These are phyloP conservation scores for Prunus persica DNA, from an alignment of 306 rosid genomes.

Conservation along the genomic window DNA sequence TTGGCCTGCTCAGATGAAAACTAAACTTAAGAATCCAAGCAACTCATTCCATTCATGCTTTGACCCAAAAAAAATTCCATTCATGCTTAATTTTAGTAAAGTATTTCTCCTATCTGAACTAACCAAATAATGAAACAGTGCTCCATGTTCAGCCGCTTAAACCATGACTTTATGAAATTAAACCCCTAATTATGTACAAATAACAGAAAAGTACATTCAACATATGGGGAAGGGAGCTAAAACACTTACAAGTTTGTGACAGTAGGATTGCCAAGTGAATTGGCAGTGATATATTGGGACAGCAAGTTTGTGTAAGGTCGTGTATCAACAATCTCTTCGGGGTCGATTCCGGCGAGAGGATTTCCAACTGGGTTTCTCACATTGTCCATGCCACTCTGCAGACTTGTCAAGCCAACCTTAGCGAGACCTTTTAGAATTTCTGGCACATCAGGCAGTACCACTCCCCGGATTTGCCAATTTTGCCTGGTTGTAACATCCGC, in stretches of 20 bases:
- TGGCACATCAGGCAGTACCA: conserved; percentile 78
- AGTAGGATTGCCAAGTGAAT: conserved; percentile 65
- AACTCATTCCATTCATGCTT: not conserved
- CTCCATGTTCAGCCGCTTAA: too few species aligned
- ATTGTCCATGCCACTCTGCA: conserved; percentile 99
- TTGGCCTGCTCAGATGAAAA: conserved; percentile 66
- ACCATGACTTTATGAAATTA: not conserved
- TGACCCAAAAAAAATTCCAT: not conserved
- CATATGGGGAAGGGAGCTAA: not conserved
- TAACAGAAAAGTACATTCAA: not conserved
- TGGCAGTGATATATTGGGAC: conserved; percentile 80
- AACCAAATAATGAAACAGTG: too few species aligned
- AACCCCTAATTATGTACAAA: not conserved
- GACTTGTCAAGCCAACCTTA: conserved; percentile 81
- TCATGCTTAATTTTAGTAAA: not conserved
- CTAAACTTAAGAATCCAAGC: not conserved
- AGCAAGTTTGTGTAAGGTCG: conserved; percentile 76
- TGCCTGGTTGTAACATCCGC: conserved; percentile 95
- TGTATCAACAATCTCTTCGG: conserved; percentile 75
- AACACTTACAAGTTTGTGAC: conserved; percentile 74
- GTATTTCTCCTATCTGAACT: too few species aligned
- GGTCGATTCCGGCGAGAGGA: conserved; percentile 93
- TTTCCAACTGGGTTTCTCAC: conserved; percentile 97
- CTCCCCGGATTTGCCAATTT: conserved; percentile 96
- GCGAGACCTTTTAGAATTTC: conserved; percentile 78